Percentiles rank a stretch among this genome's conserved stretches.
These are phyloP conservation scores for Saprolegnia parasitica DNA, from an alignment of 352 stramenopile species.

Conservation along the genomic window DNA sequence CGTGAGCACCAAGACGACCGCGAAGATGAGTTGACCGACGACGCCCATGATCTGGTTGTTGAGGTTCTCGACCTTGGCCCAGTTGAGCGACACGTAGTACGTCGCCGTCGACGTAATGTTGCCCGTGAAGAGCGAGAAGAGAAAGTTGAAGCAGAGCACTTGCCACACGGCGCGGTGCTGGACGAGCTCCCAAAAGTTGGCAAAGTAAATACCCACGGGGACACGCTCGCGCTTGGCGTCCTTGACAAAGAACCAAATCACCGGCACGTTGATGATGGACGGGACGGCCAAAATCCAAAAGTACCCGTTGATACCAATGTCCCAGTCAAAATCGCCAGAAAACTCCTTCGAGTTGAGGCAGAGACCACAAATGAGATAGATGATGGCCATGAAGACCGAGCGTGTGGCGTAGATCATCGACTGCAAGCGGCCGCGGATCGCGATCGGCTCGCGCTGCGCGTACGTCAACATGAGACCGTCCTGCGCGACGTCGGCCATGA, in stretches of 20 bases:
- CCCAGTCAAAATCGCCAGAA: neutral
- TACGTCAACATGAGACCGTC: slow-evolving; percentile 43
- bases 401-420: slow-evolving; percentile 34
- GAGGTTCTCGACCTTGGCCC: too few species aligned
- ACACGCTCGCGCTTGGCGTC: too few species aligned
- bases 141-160: slow-evolving; percentile 48
- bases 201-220: slow-evolving; percentile 34
- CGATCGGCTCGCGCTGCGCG: slow-evolving; percentile 38
- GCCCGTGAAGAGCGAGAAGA: slow-evolving; percentile 31
- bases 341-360: neutral
- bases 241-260: too few species aligned
- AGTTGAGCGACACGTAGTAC: slow-evolving; percentile 48
- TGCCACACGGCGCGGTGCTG: slow-evolving; percentile 65
- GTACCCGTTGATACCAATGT: too few species aligned
- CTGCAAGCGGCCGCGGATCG: slow-evolving; percentile 35
- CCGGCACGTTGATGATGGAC: slow-evolving; percentile 22
- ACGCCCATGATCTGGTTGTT: too few species aligned
- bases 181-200: slow-evolving; percentile 62
- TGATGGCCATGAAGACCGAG: neutral
- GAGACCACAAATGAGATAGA: neutral
- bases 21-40: too few species aligned
- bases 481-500: too few species aligned
- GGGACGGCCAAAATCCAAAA: slow-evolving; percentile 37
- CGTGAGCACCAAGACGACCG: too few species aligned
- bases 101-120: slow-evolving; percentile 17